These are phyloP conservation scores for Cercospora berteroae DNA, from an alignment of 2,329 filamentous ascomycete species.

Conservation along the genomic window DNA sequence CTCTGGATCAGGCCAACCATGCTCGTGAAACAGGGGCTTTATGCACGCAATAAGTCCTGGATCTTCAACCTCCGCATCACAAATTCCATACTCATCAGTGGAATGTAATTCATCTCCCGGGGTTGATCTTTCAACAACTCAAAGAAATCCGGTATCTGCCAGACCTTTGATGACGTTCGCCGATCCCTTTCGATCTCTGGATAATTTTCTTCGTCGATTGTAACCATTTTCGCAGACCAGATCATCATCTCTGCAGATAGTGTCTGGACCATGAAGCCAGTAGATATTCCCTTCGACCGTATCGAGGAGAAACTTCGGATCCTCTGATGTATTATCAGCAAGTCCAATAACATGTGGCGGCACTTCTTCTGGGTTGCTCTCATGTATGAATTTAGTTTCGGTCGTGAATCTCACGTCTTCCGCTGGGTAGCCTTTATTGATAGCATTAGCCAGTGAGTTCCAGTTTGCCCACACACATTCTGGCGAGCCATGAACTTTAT, in stretches of 20 bases:
- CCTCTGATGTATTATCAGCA: too few species aligned
- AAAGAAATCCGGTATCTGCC: background rate
- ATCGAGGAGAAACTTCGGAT: background rate
- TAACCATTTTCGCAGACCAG: background rate
- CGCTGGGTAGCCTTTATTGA: too few species aligned
- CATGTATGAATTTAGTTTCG: too few species aligned
- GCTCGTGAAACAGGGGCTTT: background rate
- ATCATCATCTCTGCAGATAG: background rate
- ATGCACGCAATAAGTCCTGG: background rate
- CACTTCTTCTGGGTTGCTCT: too few species aligned
- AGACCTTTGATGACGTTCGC: background rate
- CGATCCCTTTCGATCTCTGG: background rate
- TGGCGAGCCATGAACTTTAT: background rate
- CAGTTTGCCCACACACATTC: background rate
- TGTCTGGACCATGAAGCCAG: background rate
- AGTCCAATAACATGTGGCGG: too few species aligned
- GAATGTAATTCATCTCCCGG: background rate
- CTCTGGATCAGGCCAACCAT: background rate
- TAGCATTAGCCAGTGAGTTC: background rate
- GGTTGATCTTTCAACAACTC: background rate
- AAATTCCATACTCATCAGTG: background rate
- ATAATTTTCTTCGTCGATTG: background rate
- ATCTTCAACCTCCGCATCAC: background rate
- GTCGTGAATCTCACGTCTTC: too few species aligned
- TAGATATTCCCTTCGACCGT: background rate